Conservation (phyloP, 2,329 filamentous ascomycete genomes). For the Herpotrichia juniperi region DNA sequence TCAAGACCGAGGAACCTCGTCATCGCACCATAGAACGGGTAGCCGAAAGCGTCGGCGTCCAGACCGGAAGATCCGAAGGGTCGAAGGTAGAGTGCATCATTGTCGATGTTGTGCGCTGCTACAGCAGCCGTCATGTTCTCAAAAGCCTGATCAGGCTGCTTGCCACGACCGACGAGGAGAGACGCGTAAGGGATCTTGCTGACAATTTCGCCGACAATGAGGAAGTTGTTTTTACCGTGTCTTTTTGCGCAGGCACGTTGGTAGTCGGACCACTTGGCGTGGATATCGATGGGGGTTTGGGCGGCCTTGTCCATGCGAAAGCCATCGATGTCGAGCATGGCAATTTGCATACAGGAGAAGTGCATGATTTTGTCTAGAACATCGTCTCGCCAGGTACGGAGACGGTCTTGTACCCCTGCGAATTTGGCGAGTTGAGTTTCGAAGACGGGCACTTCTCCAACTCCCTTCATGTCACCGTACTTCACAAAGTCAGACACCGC, state of each 20-base stretch:
- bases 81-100: slow-evolving; percentile 58
- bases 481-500: slow-evolving; percentile 27
- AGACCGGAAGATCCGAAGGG: slow-evolving; percentile 59
- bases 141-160: slow-evolving; percentile 61
- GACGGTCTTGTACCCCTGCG: slow-evolving; percentile 69
- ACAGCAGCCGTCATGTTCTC: slow-evolving; percentile 57
- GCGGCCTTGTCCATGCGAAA: slow-evolving; percentile 72
- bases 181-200: slow-evolving; percentile 66
- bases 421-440: slow-evolving; percentile 68
- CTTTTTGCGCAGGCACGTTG: slow-evolving; percentile 63
- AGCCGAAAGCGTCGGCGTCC: slow-evolving; percentile 67
- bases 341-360: slow-evolving; percentile 68
- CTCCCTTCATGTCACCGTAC: slow-evolving; percentile 65
- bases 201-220: slow-evolving; percentile 68
- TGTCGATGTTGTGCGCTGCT: slow-evolving; percentile 51
- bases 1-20: slow-evolving; percentile 67
- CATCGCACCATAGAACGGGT: slow-evolving; percentile 67
- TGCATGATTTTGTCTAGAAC: slow-evolving; percentile 64
- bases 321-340: slow-evolving; percentile 69
- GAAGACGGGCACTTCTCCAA: slow-evolving; percentile 68
- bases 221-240: slow-evolving; percentile 68
- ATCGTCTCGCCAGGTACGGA: slow-evolving; percentile 67
- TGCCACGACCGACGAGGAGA: slow-evolving; percentile 67
- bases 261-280: slow-evolving; percentile 62
- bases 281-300: slow-evolving; percentile 66